A percentile compares a stretch with the other conserved stretches of the same genome.
Conservation (phyloP, 2,329 filamentous ascomycete species). For the Cladophialophora exuberans region DNA sequence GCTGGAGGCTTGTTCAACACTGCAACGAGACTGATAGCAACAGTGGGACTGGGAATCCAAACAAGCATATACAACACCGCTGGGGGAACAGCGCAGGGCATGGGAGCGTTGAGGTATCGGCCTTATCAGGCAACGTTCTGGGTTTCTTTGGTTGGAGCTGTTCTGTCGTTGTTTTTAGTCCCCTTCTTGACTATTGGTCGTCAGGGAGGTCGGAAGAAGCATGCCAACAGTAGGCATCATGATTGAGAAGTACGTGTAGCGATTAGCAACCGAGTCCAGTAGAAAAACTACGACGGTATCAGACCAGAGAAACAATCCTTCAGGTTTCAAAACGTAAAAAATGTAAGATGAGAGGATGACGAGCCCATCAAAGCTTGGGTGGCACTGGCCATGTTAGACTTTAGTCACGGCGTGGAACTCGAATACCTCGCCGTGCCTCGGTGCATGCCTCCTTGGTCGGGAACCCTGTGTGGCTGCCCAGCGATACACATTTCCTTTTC, state of each 20-base stretch:
- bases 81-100: constrained; percentile 24
- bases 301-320: too few species aligned
- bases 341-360: too few species aligned
- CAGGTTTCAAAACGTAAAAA: too few species aligned
- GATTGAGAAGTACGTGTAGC: constrained; percentile 4
- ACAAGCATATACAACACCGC: constrained; percentile 50
- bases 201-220: constrained; percentile 30
- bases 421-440: too few species aligned
- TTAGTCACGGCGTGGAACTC: too few species aligned
- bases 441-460: too few species aligned
- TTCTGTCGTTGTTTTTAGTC: constrained; percentile 29
- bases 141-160: constrained; percentile 30
- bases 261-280: too few species aligned
- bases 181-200: constrained; percentile 33
- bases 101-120: constrained; percentile 24
- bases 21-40: constrained; percentile 62
- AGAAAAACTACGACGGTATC: too few species aligned
- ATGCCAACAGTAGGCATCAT: constrained; percentile 5
- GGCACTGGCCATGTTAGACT: too few species aligned
- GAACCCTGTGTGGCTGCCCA: too few species aligned
- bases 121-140: constrained; percentile 35
- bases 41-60: constrained; percentile 63
- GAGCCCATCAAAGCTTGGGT: too few species aligned
- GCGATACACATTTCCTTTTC: too few species aligned
- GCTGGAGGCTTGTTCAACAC: constrained; percentile 72